Evolutionary conservation across 495 filamentous ascomycete species (phyloP), one percentile per base, ranked within the genome.

Genomic region (Annulohypoxylon stygium): DNA sequence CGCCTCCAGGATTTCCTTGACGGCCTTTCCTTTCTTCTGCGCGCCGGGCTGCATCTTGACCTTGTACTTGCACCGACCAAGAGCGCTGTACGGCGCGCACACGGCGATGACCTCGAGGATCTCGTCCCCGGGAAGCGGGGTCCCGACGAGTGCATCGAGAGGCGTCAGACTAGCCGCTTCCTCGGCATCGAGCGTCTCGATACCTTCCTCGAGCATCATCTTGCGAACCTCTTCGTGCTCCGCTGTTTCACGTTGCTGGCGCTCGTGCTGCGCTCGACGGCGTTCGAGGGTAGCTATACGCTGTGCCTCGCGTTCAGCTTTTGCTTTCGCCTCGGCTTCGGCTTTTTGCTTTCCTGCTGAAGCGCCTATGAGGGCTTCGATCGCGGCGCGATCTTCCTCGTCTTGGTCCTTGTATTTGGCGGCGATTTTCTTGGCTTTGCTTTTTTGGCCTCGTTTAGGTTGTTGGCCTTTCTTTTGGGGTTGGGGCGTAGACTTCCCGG

Each of bases 351-450:
- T 80, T 0, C 83, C 86, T 1, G 89, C 88, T 61, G 89, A 83
- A 11, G 92, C 90, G 45, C 96, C 96, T 10, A 97, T 89, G 14
- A 98, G 85, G 14, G 88, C 87, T 77, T 97, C 90, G 62, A 94
- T 94, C 1, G 95, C 85, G 37, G 86, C 88, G 45, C 94, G 92
- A 71, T 99, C 96, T 76, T 96, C 94, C 16, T 97, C 94, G 75
- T 97, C 94, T 86, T 99, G 96, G 75, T 97, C 86, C 36, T 93
- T 94, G 80, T 99, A 99, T 81, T 98, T 98, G 53, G 87, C 81
- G 26, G 93, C 93, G 0, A 92, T 88, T 76, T 97, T 97, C 83
- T 96, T 97, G 51, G 89, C 88, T 78, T 97, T 99, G 50, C 85
- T 87, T 64, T 88, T 90, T 80, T 97, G 95, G 41, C 94, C 96